A percentile compares a stretch with the other conserved stretches of the same genome.
Conservation (phyloP, 352 stramenopile genomes). For the Phytophthora multivora region DNA sequence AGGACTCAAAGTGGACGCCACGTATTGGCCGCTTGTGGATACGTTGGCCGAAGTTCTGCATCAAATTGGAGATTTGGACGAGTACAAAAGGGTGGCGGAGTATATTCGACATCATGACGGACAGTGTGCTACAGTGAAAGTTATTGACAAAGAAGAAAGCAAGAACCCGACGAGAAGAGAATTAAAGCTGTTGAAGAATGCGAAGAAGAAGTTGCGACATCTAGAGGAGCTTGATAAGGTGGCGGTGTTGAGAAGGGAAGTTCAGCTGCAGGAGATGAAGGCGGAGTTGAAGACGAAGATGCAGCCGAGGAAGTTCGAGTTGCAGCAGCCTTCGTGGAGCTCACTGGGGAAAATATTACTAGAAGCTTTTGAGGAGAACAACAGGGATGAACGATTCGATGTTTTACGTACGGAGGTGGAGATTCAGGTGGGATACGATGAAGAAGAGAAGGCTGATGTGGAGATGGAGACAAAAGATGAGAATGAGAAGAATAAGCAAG, state of each 20-base stretch:
- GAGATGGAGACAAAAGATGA: neutral
- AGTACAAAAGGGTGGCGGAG: conserved; percentile 48
- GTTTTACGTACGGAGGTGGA: conserved; percentile 26
- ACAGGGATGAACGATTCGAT: conserved; percentile 28
- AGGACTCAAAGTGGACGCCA: conserved; percentile 55
- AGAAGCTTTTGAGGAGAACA: conserved; percentile 65
- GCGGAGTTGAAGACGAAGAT: conserved; percentile 19
- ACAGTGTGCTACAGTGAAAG: conserved; percentile 37
- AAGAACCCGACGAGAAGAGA: conserved; percentile 6
- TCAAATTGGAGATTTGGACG: conserved; percentile 54
- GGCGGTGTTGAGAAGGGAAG: conserved; percentile 37
- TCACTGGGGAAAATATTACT: conserved; percentile 63
- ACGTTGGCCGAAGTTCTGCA: conserved; percentile 63
- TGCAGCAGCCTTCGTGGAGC: conserved; percentile 55
- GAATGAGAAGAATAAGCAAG: neutral
- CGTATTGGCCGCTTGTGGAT: conserved; percentile 70
- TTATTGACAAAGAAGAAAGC: conserved; percentile 26
- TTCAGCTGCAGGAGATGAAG: conserved; percentile 25
- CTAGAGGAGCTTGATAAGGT: conserved; percentile 20
- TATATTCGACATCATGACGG: conserved; percentile 56
- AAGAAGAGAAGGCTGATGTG: conserved; percentile 4
- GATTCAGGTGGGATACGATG: conserved; percentile 33
- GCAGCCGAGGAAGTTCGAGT: conserved; percentile 37
- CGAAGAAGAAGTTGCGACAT: conserved; percentile 29
- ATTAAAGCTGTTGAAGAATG: conserved; percentile 11